Evolutionary conservation across 352 stramenopile genomes (phyloP).

Genomic region (Globisporangium takayamanum): DNA sequence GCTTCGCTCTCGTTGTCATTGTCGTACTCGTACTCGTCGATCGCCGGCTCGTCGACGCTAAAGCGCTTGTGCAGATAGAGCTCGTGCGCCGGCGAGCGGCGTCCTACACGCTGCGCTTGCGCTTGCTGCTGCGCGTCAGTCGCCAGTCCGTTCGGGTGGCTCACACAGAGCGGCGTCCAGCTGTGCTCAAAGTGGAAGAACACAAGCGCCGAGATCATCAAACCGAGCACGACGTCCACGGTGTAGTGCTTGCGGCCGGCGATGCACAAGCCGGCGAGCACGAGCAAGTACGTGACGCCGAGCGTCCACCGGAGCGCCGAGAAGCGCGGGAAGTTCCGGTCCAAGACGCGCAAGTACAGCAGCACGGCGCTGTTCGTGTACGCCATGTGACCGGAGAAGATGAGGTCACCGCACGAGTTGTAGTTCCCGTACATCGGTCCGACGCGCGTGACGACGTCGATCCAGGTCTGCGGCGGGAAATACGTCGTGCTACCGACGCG

Average conservation of each 20-base stretch:
- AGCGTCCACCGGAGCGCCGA: slow-evolving; percentile 49
- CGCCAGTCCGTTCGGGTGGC: slow-evolving; percentile 14
- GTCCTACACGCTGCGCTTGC: not conserved
- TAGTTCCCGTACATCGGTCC: slow-evolving; percentile 67
- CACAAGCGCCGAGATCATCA: slow-evolving; percentile 56
- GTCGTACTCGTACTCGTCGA: slow-evolving; percentile 35
- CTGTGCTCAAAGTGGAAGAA: slow-evolving; percentile 80
- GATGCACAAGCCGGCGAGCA: slow-evolving; percentile 50
- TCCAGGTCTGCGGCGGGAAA: slow-evolving; percentile 53
- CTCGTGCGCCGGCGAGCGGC: slow-evolving; percentile 11
- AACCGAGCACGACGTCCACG: slow-evolving; percentile 65
- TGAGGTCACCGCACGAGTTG: slow-evolving; percentile 72
- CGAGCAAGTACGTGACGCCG: slow-evolving; percentile 42
- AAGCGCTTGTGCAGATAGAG: slow-evolving; percentile 36
- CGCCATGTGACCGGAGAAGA: slow-evolving; percentile 74
- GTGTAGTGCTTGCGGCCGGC: slow-evolving; percentile 72
- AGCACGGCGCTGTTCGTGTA: slow-evolving; percentile 66
- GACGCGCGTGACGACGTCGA: slow-evolving; percentile 69
- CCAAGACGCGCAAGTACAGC: slow-evolving; percentile 54
- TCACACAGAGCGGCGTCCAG: slow-evolving; percentile 52
- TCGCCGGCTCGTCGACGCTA: slow-evolving; percentile 43
- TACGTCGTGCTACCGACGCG: slow-evolving; percentile 40
- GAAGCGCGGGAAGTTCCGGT: slow-evolving; percentile 42
- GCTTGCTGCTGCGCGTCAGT: not conserved
- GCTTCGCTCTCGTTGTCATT: slow-evolving; percentile 13